Percentiles rank a stretch among this genome's conserved stretches.
Evolutionary conservation across 345 rosid species (phyloP).

Genomic region (Bruguiera parviflora): DNA sequence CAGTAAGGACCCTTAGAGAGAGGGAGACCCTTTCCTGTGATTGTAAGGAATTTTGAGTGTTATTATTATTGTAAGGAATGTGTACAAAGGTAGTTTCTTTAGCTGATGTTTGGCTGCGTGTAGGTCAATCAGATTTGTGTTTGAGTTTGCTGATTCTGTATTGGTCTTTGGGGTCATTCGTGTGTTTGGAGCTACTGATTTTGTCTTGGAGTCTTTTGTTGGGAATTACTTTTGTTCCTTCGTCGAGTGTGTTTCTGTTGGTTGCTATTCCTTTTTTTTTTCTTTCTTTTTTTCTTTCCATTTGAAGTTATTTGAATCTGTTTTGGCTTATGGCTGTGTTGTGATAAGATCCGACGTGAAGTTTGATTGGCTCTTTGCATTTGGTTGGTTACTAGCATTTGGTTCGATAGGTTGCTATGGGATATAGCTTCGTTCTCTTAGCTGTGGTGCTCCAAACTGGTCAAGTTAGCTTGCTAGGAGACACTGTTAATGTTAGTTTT

Average conservation of each 20-base stretch:
- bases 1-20: background rate
- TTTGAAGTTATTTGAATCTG: background rate
- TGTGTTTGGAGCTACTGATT: slow-evolving; percentile 4
- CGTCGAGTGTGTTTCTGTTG: background rate
- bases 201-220: background rate
- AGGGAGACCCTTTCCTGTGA: background rate
- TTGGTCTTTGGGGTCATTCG: slow-evolving; percentile 10
- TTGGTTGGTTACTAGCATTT: slow-evolving; percentile 13
- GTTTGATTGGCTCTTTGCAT: slow-evolving; percentile 14
- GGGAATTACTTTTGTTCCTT: background rate
- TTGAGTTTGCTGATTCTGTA: slow-evolving; percentile 2
- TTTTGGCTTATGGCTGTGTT: background rate
- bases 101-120: slow-evolving; percentile 1
- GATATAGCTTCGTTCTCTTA: background rate
- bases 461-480: slow-evolving; percentile 7
- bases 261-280: background rate
- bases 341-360: slow-evolving; percentile 24
- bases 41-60: slow-evolving; percentile 3
- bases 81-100: slow-evolving; percentile 11
- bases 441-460: background rate
- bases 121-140: slow-evolving; percentile 32
- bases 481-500: slow-evolving; percentile 15
- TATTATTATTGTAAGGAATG: no score
- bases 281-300: background rate
- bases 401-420: slow-evolving; percentile 1